Evolutionary conservation across 2,329 filamentous ascomycete genomes (phyloP), one percentile per base, ranked within the genome.

Genomic region (Colletotrichum sp.): DNA sequence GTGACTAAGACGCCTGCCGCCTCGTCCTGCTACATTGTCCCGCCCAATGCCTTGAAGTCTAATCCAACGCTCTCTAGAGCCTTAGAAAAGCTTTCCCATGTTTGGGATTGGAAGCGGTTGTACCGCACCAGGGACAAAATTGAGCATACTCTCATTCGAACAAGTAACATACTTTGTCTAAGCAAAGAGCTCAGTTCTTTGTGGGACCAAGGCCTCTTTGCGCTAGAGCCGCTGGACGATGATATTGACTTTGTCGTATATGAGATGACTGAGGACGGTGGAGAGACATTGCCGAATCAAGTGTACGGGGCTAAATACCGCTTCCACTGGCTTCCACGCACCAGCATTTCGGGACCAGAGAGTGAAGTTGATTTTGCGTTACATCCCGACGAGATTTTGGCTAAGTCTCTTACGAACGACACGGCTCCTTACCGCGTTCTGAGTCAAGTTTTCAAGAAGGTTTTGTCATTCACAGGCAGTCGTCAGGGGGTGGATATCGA

Each of bases 371-470:
- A 51, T 6, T 21, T 51, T 51, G 43, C 43, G 43, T 0, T 51
- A 0, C n/a, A 51, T 51, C 43, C n/a, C 2, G 1, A 8, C 11
- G 43, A 1, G 0, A 12, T 21, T 3, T 5, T 51, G n/a, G 11
- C 43, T n/a, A 51, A 51, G 6, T 18, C 43, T 1, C 11, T n/a
- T 8, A 13, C n/a, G 1, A 51, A 51, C 4, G 6, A 21, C n/a
- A 51, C 11, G 8, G 6, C 43, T 9, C 6, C 43, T n/a, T 12
- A n/a, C 21, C 43, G 6, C n/a, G n/a, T 51, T 51, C 43, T 51
- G 1, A 3, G 43, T 13, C 43, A 51, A 2, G 3, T 51, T 21
- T 24, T 21, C 2, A 51, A 51, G 43, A 51, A 21, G 11, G 0
- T 13, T 1, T 1, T 51, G n/a, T 51, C 43, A 24, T 21, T 51